phyloP scores from a whole-genome alignment of 805 yeast genomes.

The Kodamaea sagamina region DNA sequence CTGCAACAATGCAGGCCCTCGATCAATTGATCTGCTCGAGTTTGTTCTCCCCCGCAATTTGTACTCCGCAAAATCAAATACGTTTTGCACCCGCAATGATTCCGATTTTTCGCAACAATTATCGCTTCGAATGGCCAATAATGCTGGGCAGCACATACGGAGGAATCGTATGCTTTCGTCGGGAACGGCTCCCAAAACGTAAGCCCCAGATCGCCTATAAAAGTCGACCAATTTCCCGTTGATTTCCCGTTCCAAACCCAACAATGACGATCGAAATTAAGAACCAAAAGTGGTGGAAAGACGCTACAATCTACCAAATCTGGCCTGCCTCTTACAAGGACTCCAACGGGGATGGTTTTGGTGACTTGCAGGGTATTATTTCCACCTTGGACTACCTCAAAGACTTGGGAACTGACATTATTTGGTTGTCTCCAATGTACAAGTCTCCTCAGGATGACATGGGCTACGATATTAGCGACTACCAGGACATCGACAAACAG shows the following conservation, averaged over 20 bases:
- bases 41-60: slow-evolving; percentile 4
- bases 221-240: neutral
- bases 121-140: slow-evolving; percentile 1
- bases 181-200: neutral
- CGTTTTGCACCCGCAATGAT: neutral
- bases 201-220: neutral
- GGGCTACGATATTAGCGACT: slow-evolving; percentile 63
- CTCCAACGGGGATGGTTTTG: slow-evolving; percentile 59
- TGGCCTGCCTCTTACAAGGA: slow-evolving; percentile 64
- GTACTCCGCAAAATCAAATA: neutral
- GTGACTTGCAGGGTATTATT: slow-evolving; percentile 58
- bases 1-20: neutral
- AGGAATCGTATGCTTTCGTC: neutral
- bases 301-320: slow-evolving; percentile 56
- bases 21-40: neutral
- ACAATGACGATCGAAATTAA: slow-evolving; percentile 7
- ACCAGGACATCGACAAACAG: slow-evolving; percentile 50
- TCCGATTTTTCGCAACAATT: slow-evolving; percentile 4
- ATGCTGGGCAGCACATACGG: slow-evolving; percentile 1
- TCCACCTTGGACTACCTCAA: slow-evolving; percentile 53
- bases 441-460: slow-evolving; percentile 61
- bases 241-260: neutral
- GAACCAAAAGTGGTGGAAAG: slow-evolving; percentile 52
- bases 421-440: slow-evolving; percentile 61
- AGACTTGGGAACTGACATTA: slow-evolving; percentile 50